Evolutionary conservation across 2,329 filamentous ascomycete species (phyloP).

Genomic region (Daldinia eschscholtzii): DNA sequence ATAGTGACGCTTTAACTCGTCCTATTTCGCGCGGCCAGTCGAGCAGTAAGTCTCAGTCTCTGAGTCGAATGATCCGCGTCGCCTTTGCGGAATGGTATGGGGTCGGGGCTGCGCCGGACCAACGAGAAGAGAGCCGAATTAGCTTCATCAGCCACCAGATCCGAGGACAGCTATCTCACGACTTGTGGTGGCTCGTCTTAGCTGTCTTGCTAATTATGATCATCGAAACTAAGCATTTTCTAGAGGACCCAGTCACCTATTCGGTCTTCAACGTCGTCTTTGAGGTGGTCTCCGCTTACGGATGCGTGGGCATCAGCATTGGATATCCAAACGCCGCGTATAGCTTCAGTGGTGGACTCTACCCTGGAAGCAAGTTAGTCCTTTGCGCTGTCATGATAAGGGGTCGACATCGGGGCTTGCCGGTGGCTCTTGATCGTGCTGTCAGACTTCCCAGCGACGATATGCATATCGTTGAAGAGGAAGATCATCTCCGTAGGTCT

Average conservation of each 20-base stretch:
- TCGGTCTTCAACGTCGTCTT: slow-evolving; percentile 71
- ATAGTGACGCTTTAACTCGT: slow-evolving; percentile 27
- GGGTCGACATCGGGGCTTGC: slow-evolving; percentile 67
- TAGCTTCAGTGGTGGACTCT: slow-evolving; percentile 68
- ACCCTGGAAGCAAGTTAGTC: slow-evolving; percentile 67
- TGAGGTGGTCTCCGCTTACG: slow-evolving; percentile 69
- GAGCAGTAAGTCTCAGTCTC: slow-evolving; percentile 28
- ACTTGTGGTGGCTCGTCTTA: slow-evolving; percentile 73
- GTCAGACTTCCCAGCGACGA: slow-evolving; percentile 58
- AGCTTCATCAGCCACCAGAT: slow-evolving; percentile 68
- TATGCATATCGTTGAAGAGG: slow-evolving; percentile 57
- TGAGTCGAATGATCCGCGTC: slow-evolving; percentile 43
- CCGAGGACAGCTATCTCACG: slow-evolving; percentile 71
- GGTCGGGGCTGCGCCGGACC: slow-evolving; percentile 46
- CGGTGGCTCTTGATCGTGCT: slow-evolving; percentile 68
- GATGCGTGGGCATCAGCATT: slow-evolving; percentile 69
- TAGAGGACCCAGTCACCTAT: slow-evolving; percentile 64
- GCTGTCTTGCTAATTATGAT: slow-evolving; percentile 71
- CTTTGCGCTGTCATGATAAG: slow-evolving; percentile 69
- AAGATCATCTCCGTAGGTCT: slow-evolving; percentile 57
- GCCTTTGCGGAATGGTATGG: slow-evolving; percentile 48
- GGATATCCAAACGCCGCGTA: slow-evolving; percentile 65
- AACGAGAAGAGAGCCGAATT: slow-evolving; percentile 57
- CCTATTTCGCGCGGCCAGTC: slow-evolving; percentile 38
- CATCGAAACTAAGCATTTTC: slow-evolving; percentile 68